A percentile compares a stretch with the other conserved stretches of the same genome.
These are phyloP conservation scores for Groenewaldozyma tartarivorans DNA, from an alignment of 805 yeast genomes.

Conservation along the genomic window DNA sequence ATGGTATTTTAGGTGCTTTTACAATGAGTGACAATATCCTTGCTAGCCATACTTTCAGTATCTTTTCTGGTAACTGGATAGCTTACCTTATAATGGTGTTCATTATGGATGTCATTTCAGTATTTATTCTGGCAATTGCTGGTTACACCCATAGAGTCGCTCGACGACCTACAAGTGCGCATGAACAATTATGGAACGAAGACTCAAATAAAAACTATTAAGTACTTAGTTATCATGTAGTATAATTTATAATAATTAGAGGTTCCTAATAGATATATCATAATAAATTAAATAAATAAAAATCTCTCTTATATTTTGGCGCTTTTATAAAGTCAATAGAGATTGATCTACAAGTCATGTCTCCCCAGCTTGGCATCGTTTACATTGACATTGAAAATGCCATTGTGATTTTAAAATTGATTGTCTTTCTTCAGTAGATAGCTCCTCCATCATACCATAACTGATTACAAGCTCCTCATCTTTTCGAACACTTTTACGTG, in stretches of 20 bases:
- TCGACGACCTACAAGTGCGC: background rate
- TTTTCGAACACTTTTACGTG: slow-evolving; percentile 31
- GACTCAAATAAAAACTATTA: no score
- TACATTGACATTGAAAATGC: slow-evolving; percentile 52
- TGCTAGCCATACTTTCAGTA: slow-evolving; percentile 8
- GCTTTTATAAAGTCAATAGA: no score
- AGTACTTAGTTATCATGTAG: no score
- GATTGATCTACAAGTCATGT: no score
- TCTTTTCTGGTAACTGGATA: slow-evolving; percentile 31
- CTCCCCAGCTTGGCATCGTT: slow-evolving; percentile 28
- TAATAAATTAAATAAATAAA: no score
- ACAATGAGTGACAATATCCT: slow-evolving; percentile 2
- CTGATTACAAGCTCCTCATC: slow-evolving; percentile 50
- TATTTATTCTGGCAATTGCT: slow-evolving; percentile 13
- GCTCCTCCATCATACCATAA: slow-evolving; percentile 44
- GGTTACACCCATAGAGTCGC: slow-evolving; percentile 3
- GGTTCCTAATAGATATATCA: no score
- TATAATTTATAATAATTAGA: no score
- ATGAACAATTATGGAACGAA: no score
- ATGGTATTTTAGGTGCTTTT: slow-evolving; percentile 9
- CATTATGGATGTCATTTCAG: slow-evolving; percentile 78
- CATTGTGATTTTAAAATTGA: slow-evolving; percentile 39
- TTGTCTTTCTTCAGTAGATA: slow-evolving; percentile 34
- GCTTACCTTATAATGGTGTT: slow-evolving; percentile 69
- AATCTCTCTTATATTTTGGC: no score